Evolutionary conservation across 2,329 filamentous ascomycete species (phyloP).

Genomic region (Aspergillus fructus): DNA sequence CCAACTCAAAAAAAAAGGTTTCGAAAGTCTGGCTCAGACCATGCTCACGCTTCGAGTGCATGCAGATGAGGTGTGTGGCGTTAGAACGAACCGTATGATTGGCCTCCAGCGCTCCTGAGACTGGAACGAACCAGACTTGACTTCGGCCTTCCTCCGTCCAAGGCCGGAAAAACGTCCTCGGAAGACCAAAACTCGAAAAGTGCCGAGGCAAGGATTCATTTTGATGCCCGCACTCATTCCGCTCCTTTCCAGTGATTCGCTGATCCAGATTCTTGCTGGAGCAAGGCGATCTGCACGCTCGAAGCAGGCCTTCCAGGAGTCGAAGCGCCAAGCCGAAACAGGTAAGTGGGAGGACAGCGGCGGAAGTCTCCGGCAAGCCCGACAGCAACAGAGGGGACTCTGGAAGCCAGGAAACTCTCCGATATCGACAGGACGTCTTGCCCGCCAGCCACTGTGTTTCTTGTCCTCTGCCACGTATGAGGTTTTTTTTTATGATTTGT

Average conservation of each 20-base stretch:
- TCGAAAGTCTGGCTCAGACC: conserved; percentile 12
- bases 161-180: conserved; percentile 27
- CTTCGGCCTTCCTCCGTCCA: conserved; percentile 23
- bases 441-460: conserved; percentile 3
- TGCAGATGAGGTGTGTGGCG: conserved; percentile 31
- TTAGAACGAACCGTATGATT: conserved; percentile 2
- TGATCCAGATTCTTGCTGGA: conserved; percentile 17
- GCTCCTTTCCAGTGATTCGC: conserved; percentile 4
- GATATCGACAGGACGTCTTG: not conserved
- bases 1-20: not conserved
- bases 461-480: conserved; percentile 10
- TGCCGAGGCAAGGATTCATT: conserved; percentile 17
- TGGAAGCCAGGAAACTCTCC: not conserved
- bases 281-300: conserved; percentile 20
- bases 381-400: too few species aligned
- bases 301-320: conserved; percentile 14
- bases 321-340: conserved; percentile 7
- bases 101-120: conserved; percentile 7
- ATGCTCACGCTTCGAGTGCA: not conserved
- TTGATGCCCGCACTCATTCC: not conserved
- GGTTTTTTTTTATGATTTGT: not conserved
- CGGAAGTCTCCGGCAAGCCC: not conserved
- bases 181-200: conserved; percentile 17
- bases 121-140: conserved; percentile 9
- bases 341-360: conserved; percentile 6